These are phyloP conservation scores for Obelidium mucronatum DNA, from an alignment of 192 early-diverging fungal species.

Conservation along the genomic window DNA sequence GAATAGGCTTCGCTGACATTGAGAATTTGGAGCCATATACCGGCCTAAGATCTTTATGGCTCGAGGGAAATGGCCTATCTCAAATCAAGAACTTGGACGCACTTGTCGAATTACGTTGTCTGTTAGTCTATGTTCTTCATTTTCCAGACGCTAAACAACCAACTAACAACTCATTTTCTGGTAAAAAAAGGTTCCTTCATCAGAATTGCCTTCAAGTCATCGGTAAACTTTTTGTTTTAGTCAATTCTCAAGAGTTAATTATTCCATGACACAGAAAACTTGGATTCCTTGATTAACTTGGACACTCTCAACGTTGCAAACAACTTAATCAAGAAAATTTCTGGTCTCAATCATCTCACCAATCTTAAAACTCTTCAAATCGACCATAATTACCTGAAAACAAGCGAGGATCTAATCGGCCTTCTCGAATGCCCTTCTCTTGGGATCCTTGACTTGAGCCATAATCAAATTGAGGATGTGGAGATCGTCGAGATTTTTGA, in stretches of 20 bases:
- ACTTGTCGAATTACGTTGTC: constrained; percentile 53
- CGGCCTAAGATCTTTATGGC: constrained; percentile 62
- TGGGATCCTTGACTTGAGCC: constrained; percentile 58
- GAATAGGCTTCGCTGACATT: constrained; percentile 63
- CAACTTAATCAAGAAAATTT: constrained; percentile 61
- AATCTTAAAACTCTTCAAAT: constrained; percentile 60
- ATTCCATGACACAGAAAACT: constrained; percentile 26
- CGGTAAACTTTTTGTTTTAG: background rate
- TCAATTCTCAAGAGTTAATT: background rate
- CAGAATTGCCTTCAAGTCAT: constrained; percentile 67
- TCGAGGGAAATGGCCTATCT: constrained; percentile 68
- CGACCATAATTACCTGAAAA: constrained; percentile 58
- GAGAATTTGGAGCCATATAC: constrained; percentile 62
- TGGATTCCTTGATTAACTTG: constrained; percentile 45
- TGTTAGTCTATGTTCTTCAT: constrained; percentile 34
- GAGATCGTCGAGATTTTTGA: constrained; percentile 57
- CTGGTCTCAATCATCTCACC: constrained; percentile 33
- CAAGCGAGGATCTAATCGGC: constrained; percentile 48
- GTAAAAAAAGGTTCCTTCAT: constrained; percentile 54
- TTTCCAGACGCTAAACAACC: background rate
- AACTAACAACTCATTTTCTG: background rate
- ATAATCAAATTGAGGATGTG: constrained; percentile 66
- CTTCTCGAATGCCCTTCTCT: constrained; percentile 48
- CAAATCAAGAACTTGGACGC: constrained; percentile 52
- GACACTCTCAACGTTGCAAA: constrained; percentile 65